Base-by-base conservation (phyloP, 2,329 filamentous ascomycete species). In the Calonectria leucothoes region DNA sequence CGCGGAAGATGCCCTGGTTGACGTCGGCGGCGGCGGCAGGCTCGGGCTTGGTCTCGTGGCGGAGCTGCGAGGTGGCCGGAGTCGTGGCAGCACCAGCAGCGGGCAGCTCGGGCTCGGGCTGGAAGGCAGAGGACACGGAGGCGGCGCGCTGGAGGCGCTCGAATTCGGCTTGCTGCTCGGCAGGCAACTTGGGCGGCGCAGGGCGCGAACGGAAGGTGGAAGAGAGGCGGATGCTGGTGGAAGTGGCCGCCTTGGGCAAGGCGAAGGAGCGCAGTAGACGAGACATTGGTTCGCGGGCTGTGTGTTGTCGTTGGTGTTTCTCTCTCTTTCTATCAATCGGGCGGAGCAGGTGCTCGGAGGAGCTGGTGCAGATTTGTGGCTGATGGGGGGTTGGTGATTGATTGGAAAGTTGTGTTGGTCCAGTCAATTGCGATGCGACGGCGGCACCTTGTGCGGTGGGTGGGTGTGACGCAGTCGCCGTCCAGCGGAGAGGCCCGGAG, bases 131-230 rank as follows among this genome's bases (percentile, higher is more conserved):
- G 11, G 87, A 86, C 6, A 86, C 86, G 75, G 87, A 82, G 71
- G 90, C 90, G 39, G 85, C 88, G 78, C 91, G 91, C 82, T 98
- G 95, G 5, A 98, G 93, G 51, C 92, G 90, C 85, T 98, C 96
- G 83, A 97, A 98, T 77, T 97, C 91, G 83, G 95, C 94, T 87
- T 98, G 96, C 79, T 98, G 93, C 84, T 94, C 92, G 80, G 95
- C 92, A 8, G 96, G 95, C 14, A 98, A 94, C 63, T 95, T 94
- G 0, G 95, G 96, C 20, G 97, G 97, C 10, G 94, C 86, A 29
- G 96, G 94, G 15, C 88, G 87, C 23, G 86, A 81, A 69, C 85
- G 83, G 85, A 89, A 90, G 75, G 85, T 77, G 71, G 84, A 83
- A 79, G 85, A 84, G 77, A 81, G 80, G 76, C 81, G 78, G 76